Evolutionary conservation across 805 yeast species (phyloP).

Genomic region (Spathaspora boniae): DNA sequence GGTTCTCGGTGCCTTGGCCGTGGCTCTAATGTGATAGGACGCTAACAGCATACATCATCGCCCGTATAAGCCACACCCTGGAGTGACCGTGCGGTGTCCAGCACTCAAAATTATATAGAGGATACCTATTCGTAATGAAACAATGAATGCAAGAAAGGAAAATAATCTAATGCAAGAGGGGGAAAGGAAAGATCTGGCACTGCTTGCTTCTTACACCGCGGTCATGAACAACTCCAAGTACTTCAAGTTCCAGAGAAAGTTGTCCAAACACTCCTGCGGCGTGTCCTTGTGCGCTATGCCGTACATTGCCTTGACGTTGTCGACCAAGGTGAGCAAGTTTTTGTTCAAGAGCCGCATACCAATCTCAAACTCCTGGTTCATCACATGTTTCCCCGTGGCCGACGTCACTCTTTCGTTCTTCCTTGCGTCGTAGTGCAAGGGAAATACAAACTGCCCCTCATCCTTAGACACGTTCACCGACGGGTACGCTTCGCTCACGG

Average conservation of each 20-base stretch:
- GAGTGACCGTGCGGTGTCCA: too few relatives aligned
- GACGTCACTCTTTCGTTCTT: constrained; percentile 17
- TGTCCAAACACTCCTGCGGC: constrained; percentile 38
- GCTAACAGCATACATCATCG: too few relatives aligned
- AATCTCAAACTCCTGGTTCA: constrained; percentile 28
- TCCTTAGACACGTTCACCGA: not conserved
- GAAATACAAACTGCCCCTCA: constrained; percentile 14
- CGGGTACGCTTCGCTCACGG: constrained; percentile 11
- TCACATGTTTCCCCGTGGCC: not conserved
- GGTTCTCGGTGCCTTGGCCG: constrained; percentile 30
- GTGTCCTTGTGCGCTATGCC: constrained; percentile 12
- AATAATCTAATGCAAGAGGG: too few relatives aligned
- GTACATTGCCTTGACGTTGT: constrained; percentile 14
- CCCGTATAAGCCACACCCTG: too few relatives aligned
- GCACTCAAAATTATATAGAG: too few relatives aligned
- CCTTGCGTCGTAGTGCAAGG: constrained; percentile 24
- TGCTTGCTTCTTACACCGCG: constrained; percentile 10
- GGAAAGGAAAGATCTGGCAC: too few relatives aligned
- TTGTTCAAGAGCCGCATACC: constrained; percentile 31
- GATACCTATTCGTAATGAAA: too few relatives aligned
- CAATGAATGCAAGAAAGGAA: too few relatives aligned
- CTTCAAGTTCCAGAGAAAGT: constrained; percentile 39
- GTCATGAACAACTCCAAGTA: constrained; percentile 34
- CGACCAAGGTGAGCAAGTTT: constrained; percentile 24
- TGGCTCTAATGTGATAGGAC: constrained; percentile 30